Base-by-base conservation (phyloP, 1,284 basidiomycete species). In the Boletus holoroseus region DNA sequence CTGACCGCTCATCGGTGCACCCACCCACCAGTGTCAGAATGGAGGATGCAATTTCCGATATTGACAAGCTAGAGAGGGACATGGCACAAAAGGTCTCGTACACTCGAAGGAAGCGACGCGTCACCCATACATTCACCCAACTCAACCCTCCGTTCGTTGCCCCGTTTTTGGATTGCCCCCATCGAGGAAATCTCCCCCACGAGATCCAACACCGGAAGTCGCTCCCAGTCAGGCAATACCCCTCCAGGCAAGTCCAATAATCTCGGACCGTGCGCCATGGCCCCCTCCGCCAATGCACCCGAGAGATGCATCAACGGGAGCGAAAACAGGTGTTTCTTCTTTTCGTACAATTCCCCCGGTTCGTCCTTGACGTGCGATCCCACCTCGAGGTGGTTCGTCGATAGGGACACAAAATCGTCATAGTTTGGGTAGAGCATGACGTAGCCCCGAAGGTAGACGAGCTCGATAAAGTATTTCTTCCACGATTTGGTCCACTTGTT, bases 381-480 rank as follows among this genome's bases (percentile, higher is more conserved):
- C 11, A 82, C 73, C 70, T 92, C 89, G 39, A 92, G 74, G 61
- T 91, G 89, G 63, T 92, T 92, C 18, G 88, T 92, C 50, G 88
- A 91, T 8, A 92, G 67, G 18, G 88, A 89, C 31, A 75, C 63
- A 59, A 81, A 88, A 41, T 74, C 74, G 30, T 73, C 74, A 60
- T 81, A 91, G 67, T 91, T 92, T 5, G 89, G 88, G 62, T 92
- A 92, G 16, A 92, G 76, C 88, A 92, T 92, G 48, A 82, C 77
- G 66, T 89, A 89, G 5, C 88, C 88, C 7, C 82, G 79, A 12
- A 92, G 74, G 65, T 82, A 88, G 32, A 80, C 81, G 47, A 91
- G 74, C 67, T 92, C 89, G 67, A 91, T 91, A 65, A 91, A 88
- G 68, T 85, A 91, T 55, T 83, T 84, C 66, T 92, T 92, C 90